Evolutionary conservation across 768 basidiomycete species (phyloP), one percentile per base, ranked within the genome.

Genomic region (Tulasnella sp.): DNA sequence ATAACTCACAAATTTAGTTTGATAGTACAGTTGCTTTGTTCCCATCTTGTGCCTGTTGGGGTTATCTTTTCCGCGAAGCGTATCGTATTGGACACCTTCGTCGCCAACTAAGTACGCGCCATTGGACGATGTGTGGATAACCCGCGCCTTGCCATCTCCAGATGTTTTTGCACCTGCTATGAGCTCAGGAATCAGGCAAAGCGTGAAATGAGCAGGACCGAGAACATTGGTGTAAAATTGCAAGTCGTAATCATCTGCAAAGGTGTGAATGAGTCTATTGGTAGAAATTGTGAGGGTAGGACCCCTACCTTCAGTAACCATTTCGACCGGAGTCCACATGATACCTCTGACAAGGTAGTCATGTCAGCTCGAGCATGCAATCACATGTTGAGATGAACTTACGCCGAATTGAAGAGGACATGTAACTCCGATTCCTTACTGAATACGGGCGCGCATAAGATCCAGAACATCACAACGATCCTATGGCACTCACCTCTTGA

Each of bases 1-100:
- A 33, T 7, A 32, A 61, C 68, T 13, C 56, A 76, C 76, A 33
- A 71, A 66, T 66, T 77, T 79, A 69, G 65, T 29, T 46, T 46
- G 40, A 7, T 32, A 34, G 46, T 58, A 58, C 4, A 55, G 28
- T 27, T 20, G 25, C 4, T 5, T 1, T 9, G 5, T 42, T 3
- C 49, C 49, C 39, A 29, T 31, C 16, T 43, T 42, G 19, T 28
- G 24, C 15, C 49, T 37, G 24, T 25, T 16, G 9, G 49, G 49
- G 5, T 25, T 58, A 50, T 71, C 69, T 51, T 32, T n/a, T 25
- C 22, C 56, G 19, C 60, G 66, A 57, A 74, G 59, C 1, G 71
- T 66, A 12, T 69, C 65, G 56, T 64, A 75, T 56, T 71, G 48
- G 40, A 77, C 55, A 3, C 35, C 42, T 4, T n/a, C 42, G 5